Percentiles rank a stretch among this genome's conserved stretches.
Evolutionary conservation across 1,284 basidiomycete species (phyloP).

Genomic region (Malassezia japonica): DNA sequence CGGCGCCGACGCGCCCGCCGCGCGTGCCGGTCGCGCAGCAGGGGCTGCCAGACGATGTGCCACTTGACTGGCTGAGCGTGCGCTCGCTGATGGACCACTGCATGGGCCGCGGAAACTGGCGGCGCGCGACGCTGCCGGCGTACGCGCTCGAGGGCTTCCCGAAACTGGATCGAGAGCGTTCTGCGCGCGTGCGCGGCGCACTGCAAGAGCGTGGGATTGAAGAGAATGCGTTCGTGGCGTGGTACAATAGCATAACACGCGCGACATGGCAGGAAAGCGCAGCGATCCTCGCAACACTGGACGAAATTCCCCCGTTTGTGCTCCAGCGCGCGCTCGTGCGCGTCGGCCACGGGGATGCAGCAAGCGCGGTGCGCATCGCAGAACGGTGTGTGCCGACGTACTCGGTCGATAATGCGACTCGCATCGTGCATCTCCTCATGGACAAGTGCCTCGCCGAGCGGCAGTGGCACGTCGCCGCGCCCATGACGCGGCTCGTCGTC

Average conservation of each 20-base stretch:
- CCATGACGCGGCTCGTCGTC: neutral
- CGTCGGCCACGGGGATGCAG: neutral
- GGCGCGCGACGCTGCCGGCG: neutral
- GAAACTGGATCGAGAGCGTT: neutral
- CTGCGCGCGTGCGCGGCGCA: neutral
- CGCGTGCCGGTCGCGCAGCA: neutral
- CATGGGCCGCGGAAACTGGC: constrained; percentile 3
- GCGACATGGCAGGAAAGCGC: constrained; percentile 5
- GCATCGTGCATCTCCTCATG: constrained; percentile 1
- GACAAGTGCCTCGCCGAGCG: neutral
- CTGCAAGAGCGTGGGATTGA: constrained; percentile 2
- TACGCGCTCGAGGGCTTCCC: constrained; percentile 8
- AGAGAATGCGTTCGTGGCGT: neutral
- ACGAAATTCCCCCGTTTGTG: constrained; percentile 12
- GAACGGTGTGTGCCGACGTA: neutral
- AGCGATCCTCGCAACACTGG: neutral
- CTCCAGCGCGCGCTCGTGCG: constrained; percentile 12
- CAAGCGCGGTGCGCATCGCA: constrained; percentile 6
- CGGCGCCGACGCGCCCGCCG: neutral
- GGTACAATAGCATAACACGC: constrained; percentile 15
- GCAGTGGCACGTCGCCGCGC: constrained; percentile 9
- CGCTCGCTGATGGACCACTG: constrained; percentile 15
- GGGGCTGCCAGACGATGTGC: neutral
- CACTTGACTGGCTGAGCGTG: constrained; percentile 5
- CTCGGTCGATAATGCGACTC: neutral